phyloP scores from a whole-genome alignment of 164 flowering plant genomes.

The Dillenia turbinata region DNA sequence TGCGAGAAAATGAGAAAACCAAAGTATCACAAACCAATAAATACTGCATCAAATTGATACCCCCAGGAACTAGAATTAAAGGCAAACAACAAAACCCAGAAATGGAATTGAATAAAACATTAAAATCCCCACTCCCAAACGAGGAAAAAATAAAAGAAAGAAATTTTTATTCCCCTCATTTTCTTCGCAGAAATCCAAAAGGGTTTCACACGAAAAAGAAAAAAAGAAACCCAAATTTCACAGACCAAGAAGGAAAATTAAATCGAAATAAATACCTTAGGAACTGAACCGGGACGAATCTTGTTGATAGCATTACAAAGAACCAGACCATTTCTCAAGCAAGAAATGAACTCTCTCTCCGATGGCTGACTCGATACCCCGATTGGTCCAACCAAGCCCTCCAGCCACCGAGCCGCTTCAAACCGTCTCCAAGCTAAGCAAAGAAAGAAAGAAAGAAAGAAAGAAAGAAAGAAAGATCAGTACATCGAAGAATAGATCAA shows the following conservation, averaged over 20 bases:
- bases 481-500: too few species aligned
- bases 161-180: background rate
- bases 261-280: constrained; percentile 47
- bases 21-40: too few species aligned
- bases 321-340: constrained; percentile 78
- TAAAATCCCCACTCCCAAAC: background rate
- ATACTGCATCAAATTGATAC: too few species aligned
- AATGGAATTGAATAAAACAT: too few species aligned
- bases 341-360: constrained; percentile 74
- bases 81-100: too few species aligned
- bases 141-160: background rate
- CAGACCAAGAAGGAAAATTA: background rate
- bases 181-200: too few species aligned
- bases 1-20: too few species aligned
- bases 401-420: constrained; percentile 76
- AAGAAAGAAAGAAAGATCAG: background rate
- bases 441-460: background rate
- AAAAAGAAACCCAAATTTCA: background rate
- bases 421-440: constrained; percentile 60
- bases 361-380: constrained; percentile 61
- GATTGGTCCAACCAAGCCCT: constrained; percentile 66
- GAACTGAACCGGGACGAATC: constrained; percentile 76
- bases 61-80: too few species aligned
- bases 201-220: background rate
- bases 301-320: constrained; percentile 87